Evolutionary conservation across 1,139 yeast genomes (phyloP), one percentile per base, ranked within the genome.

Genomic region (Lodderomyces elongisporus): DNA sequence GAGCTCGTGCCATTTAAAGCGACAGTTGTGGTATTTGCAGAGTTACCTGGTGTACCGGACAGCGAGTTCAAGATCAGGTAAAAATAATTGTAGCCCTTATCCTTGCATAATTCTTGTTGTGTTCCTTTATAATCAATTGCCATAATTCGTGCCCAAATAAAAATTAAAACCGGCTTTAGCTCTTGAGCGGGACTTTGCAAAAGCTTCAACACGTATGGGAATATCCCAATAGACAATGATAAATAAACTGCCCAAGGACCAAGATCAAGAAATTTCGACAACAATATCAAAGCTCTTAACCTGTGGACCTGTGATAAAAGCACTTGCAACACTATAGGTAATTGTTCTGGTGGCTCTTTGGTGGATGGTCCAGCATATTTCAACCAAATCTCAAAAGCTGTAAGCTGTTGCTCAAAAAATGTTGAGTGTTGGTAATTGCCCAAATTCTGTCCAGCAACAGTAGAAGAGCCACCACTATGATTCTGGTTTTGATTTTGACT

Each of bases 171-270:
- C 0, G 98, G 97, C 49, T 88, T 88, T 40, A 93, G 66, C 49
- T 93, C 98, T 25, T 87, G 94, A 0, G 97, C 96, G 0, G 98
- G 97, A 40, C 95, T 83, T 54, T 91, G 98, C 24, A 91, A 62
- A 23, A 93, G 66, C 48, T 89, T 87, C 39, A 91, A 66, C 17
- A 93, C 96, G 52, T 93, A 93, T 0, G 98, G 97, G 58, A 91
- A 91, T 24, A 91, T 91, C 17, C 98, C 97, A 47, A 91, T 89
- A 3, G 96, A 85, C 25, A 91, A 65, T 0, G 97, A 94, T 27
- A 89, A 65, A 47, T 88, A 87, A 0, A 91, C 98, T 0, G 98
- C 97, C 93, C 96, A 87, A 0, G 98, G 96, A 0, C 99, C 99
- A 28, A 91, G 62, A 56, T 91, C 98, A 27, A 91, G 66, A 52